Base-by-base conservation (phyloP, 2,329 filamentous ascomycete species). In the Fusarium verticillioides region DNA sequence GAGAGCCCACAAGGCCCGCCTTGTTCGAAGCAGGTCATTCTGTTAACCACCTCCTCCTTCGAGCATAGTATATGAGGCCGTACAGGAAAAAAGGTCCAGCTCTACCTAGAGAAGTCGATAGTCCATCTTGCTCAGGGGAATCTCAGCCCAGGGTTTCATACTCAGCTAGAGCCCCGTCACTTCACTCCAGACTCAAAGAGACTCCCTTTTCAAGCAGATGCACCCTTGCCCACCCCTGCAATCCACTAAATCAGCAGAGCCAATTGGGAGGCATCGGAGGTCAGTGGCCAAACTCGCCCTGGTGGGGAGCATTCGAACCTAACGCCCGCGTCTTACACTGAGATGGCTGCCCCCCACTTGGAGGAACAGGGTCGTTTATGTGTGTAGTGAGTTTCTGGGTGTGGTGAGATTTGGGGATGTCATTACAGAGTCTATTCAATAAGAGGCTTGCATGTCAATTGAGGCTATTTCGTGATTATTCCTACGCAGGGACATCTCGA, bases 21-120 rank as follows among this genome's bases (percentile, higher is more conserved):
- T 47, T 47, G 59, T 71, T 71, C 56, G 42, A 52, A 56, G 71
- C 68, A 72, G 69, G 64, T 65, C 70, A 66, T 54, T 64, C 63
- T 65, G 39, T 57, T 65, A 72, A 68, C 60, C 72, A 77, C 76
- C 76, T 77, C 75, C 76, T 77, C 60, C 37, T 75, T 78, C 69
- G 71, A 69, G 76, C 56, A 66, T 77, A 78, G 75, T 44, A 69
- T 63, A 18, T 21, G 40, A 59, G 64, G 28, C 61, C 56, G 18
- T 63, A 52, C 39, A 63, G 37, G 49, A 67, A 43, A 67, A 67
- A 47, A 52, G 57, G 42, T 10, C 44, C 63, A 72, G 54, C 62
- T 49, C 32, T 30, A 30, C 10, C 39, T 19, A 40, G 34, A 54
- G 37, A 68, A 32, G 50, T 32, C 28, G 23, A 28, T 39, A 60